A percentile compares a stretch with the other conserved stretches of the same genome.
Evolutionary conservation across 306 rosid species (phyloP).

Genomic region (Cercis canadensis): DNA sequence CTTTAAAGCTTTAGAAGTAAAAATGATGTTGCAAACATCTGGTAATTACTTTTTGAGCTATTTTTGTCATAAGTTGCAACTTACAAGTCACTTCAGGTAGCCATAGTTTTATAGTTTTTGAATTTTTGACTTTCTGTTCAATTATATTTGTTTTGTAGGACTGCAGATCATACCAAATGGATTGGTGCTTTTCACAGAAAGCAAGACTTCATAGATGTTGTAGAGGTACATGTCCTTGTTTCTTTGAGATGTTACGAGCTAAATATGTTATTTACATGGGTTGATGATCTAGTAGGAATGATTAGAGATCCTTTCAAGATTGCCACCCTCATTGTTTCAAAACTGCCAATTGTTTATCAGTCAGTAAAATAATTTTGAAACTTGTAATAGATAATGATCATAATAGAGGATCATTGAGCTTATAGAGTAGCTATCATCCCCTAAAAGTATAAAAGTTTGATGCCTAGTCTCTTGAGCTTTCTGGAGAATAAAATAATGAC

Average conservation of each 20-base stretch:
- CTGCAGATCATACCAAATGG: slow-evolving; percentile 69
- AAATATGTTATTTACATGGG: slow-evolving; percentile 10
- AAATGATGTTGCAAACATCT: too few relatives aligned
- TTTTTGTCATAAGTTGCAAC: slow-evolving; percentile 14
- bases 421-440: neutral
- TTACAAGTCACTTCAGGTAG: neutral
- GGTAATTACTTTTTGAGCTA: too few relatives aligned
- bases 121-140: slow-evolving; percentile 24
- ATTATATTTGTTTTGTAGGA: slow-evolving; percentile 35
- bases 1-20: too few relatives aligned
- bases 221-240: slow-evolving; percentile 50
- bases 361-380: neutral
- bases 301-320: slow-evolving; percentile 12
- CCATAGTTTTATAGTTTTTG: too few relatives aligned
- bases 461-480: neutral
- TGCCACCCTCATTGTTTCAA: neutral
- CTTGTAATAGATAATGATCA: neutral
- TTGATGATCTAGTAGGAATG: slow-evolving; percentile 16
- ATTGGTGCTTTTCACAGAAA: slow-evolving; percentile 58
- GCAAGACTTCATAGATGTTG: slow-evolving; percentile 63
- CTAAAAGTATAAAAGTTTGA: neutral
- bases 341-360: neutral
- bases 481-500: too few relatives aligned
- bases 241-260: neutral
- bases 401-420: neutral